These are phyloP conservation scores for Mycena amicta DNA, from an alignment of 768 basidiomycete genomes.

Conservation along the genomic window DNA sequence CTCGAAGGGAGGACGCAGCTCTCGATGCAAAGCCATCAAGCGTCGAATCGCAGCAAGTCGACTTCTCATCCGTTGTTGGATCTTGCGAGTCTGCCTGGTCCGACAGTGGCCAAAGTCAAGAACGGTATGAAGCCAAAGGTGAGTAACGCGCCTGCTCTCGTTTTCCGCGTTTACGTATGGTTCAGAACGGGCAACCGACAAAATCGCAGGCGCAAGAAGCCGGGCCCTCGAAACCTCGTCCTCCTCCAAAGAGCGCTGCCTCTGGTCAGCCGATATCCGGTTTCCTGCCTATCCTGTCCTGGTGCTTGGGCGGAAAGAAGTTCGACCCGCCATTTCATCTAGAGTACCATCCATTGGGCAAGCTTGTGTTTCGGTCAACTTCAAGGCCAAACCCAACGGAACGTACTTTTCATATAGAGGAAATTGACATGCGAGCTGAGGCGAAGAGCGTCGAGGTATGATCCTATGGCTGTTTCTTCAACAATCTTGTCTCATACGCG, in stretches of 20 bases:
- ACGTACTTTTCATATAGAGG: slow-evolving; percentile 6
- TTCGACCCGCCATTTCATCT: slow-evolving; percentile 15
- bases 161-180: neutral
- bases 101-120: neutral
- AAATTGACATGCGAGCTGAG: slow-evolving; percentile 3
- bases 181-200: neutral
- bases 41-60: neutral
- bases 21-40: neutral
- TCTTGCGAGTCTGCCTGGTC: neutral
- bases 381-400: slow-evolving; percentile 2
- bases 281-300: slow-evolving; percentile 26
- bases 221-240: neutral
- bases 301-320: slow-evolving; percentile 27
- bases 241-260: neutral
- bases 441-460: neutral
- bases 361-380: slow-evolving; percentile 5
- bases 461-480: neutral
- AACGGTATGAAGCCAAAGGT: neutral
- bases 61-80: neutral
- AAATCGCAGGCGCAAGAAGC: no score
- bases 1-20: neutral
- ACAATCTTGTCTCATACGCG: neutral
- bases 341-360: slow-evolving; percentile 1
- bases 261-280: neutral
- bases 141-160: neutral